Evolutionary conservation across 495 filamentous ascomycete species (phyloP).

Genomic region (Penicillium desertorum): DNA sequence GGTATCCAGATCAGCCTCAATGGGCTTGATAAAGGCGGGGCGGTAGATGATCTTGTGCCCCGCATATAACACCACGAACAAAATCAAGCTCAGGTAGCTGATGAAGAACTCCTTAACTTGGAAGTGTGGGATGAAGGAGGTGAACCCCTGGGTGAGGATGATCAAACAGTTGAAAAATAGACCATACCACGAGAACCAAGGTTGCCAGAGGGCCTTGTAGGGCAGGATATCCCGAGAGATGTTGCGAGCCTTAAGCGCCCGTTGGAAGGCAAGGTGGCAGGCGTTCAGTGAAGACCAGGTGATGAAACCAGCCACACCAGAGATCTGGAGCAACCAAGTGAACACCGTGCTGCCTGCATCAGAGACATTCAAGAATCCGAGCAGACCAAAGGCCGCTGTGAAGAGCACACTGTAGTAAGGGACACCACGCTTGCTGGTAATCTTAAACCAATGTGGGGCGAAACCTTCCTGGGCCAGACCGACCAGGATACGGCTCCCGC

Average conservation of each 20-base stretch:
- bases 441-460: conserved; percentile 57
- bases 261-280: conserved; percentile 62
- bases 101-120: conserved; percentile 57
- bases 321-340: conserved; percentile 60
- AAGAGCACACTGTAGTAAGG: conserved; percentile 52
- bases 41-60: conserved; percentile 57
- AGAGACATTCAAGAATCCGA: conserved; percentile 54
- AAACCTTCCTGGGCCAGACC: conserved; percentile 61
- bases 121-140: conserved; percentile 62
- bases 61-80: conserved; percentile 57
- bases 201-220: conserved; percentile 58
- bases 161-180: conserved; percentile 65
- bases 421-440: conserved; percentile 50
- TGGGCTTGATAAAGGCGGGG: conserved; percentile 39
- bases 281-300: conserved; percentile 61
- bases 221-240: conserved; percentile 58
- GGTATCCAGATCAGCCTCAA: conserved; percentile 51
- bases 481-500: conserved; percentile 63
- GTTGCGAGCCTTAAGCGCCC: conserved; percentile 55
- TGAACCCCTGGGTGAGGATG: conserved; percentile 69
- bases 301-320: conserved; percentile 64
- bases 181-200: conserved; percentile 59
- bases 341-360: conserved; percentile 54
- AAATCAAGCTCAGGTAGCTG: conserved; percentile 60
- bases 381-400: conserved; percentile 51